A percentile compares a stretch with the other conserved stretches of the same genome.
Evolutionary conservation across 345 rosid species (phyloP).

Genomic region (Populus pruinosa): DNA sequence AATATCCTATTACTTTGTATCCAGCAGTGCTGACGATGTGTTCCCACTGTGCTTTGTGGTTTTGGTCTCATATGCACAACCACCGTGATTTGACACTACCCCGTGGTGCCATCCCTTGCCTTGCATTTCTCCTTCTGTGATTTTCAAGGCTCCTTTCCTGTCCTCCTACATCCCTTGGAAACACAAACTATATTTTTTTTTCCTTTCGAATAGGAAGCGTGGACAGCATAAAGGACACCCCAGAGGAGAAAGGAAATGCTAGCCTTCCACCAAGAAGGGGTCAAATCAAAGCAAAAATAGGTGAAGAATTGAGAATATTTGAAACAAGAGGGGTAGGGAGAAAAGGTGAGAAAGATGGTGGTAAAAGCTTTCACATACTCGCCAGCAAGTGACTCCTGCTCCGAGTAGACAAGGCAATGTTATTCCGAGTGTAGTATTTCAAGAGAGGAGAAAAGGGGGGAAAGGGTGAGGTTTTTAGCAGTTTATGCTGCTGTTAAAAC

Average conservation of each 20-base stretch:
- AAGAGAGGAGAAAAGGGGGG: not conserved
- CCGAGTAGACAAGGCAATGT: not conserved
- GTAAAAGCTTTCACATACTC: not conserved
- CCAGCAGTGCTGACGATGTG: not conserved
- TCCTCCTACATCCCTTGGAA: not conserved
- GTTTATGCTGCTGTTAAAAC: not conserved
- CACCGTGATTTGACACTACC: not conserved
- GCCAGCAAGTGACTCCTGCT: not conserved
- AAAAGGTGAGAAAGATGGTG: not conserved
- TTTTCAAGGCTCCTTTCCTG: not conserved
- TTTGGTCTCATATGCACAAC: not conserved
- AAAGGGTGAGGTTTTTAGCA: not conserved
- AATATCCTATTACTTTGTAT: not conserved
- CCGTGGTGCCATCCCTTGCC: not conserved
- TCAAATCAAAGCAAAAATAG: not conserved
- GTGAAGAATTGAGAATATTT: not conserved
- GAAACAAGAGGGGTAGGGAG: not conserved
- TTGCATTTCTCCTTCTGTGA: not conserved
- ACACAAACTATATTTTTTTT: not conserved
- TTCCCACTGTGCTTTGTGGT: not conserved
- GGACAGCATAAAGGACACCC: not conserved
- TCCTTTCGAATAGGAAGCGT: not conserved
- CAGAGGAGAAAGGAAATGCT: not conserved
- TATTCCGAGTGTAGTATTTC: not conserved
- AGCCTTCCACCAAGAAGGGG: conserved; percentile 6